These are phyloP conservation scores for Tolypocladium inflatum DNA, from an alignment of 2,329 filamentous ascomycete species.

Conservation along the genomic window DNA sequence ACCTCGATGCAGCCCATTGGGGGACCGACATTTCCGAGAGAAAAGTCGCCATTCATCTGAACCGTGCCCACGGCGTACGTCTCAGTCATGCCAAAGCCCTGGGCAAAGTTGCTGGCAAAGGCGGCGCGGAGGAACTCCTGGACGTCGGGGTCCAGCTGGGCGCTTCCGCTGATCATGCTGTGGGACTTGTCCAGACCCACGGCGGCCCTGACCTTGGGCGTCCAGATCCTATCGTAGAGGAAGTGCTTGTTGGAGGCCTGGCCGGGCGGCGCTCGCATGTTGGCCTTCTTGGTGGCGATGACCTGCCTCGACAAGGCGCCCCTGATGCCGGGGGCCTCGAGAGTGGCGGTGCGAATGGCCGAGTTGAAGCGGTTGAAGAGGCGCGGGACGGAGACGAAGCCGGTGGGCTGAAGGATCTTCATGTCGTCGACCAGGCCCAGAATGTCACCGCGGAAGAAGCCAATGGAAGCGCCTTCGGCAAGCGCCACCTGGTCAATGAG, in stretches of 20 bases:
- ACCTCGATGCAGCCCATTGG: constrained; percentile 59
- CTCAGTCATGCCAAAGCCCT: constrained; percentile 93
- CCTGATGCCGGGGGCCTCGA: constrained; percentile 70
- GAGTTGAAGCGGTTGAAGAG: constrained; percentile 85
- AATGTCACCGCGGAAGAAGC: constrained; percentile 92
- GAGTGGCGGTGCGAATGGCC: constrained; percentile 68
- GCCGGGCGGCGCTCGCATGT: constrained; percentile 60
- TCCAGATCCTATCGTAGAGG: constrained; percentile 82
- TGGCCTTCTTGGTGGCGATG: constrained; percentile 70
- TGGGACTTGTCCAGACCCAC: constrained; percentile 68
- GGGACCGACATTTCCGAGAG: constrained; percentile 71
- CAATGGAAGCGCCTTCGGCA: constrained; percentile 63
- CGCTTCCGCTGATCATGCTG: constrained; percentile 78
- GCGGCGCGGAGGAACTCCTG: constrained; percentile 83
- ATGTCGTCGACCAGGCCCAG: constrained; percentile 80
- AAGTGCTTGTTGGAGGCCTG: constrained; percentile 72
- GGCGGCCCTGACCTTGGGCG: constrained; percentile 73
- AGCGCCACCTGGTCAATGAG: constrained; percentile 70
- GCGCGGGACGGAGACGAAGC: constrained; percentile 81
- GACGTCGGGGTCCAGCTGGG: constrained; percentile 79
- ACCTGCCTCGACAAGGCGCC: constrained; percentile 74
- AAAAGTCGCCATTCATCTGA: constrained; percentile 63
- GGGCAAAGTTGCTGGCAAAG: constrained; percentile 67
- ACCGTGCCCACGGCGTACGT: constrained; percentile 70
- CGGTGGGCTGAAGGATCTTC: constrained; percentile 74